Base-by-base conservation (phyloP, 108 stramenopile species). In the Skeletonema costatum region DNA sequence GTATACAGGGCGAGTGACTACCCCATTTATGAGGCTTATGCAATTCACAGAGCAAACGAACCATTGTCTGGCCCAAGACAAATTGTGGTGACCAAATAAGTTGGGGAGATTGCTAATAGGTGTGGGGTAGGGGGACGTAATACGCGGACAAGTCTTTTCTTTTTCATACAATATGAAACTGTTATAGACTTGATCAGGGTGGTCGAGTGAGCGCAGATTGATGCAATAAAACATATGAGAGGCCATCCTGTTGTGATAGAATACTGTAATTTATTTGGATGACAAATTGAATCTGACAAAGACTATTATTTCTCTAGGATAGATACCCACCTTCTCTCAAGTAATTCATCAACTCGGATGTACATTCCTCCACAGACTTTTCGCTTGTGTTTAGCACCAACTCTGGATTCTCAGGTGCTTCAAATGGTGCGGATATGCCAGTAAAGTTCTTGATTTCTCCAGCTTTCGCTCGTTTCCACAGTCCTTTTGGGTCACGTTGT, bases 371-470 rank as follows among this genome's bases (percentile, higher is more conserved):
- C 13, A 87, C 84, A 25, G 79, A 66, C 44, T 74, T 32, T 25
- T 65, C 74, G 64, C 25, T 66, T 9, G 84, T 86, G 32, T 88
- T 85, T 25, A 97, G 75, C 25, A 83, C 67, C 60, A 97, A 41
- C 53, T 97, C 96, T 14, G 96, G 81, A 21, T 78, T 70, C 14
- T 73, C 32, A 12, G 97, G 97, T 35, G 81, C 89, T 85, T 97
- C 97, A 71, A 95, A 97, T 9, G 97, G 97, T 41, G 91, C 96
- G 70, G 87, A 86, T 17, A 97, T 90, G 5, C 97, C 97, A 12
- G 97, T 97, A 25, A 56, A 56, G 79, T 87, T 84, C 73, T 92
- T 90, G 68, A 97, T 88, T 66, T 95, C 89, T 60, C 97, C 97
- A 29, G 87, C 85, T 60, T 87, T 76, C 14, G 95, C 97, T 85